Evolutionary conservation across 192 early-diverging fungal genomes (phyloP).

Genomic region (Backusella tuberculispora): DNA sequence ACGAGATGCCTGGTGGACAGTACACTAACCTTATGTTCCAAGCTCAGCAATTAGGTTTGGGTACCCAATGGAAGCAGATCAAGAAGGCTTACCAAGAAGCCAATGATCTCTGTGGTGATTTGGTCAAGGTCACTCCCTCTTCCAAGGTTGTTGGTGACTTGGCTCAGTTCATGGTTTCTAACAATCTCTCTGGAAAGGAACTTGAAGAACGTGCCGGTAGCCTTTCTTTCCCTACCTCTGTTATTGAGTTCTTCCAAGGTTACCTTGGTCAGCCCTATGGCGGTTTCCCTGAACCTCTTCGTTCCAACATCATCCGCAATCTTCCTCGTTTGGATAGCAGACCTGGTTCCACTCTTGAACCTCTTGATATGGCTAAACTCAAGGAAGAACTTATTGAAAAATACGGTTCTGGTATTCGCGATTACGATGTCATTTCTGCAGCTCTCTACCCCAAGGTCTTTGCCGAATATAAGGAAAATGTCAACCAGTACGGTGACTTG

Average conservation of each 20-base stretch:
- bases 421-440: constrained; percentile 85
- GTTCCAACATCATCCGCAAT: constrained; percentile 79
- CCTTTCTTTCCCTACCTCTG: constrained; percentile 92
- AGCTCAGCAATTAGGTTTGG: constrained; percentile 91
- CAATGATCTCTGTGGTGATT: constrained; percentile 91
- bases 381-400: constrained; percentile 79
- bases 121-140: constrained; percentile 97
- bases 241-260: constrained; percentile 98
- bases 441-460: constrained; percentile 96
- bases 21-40: constrained; percentile 99
- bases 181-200: constrained; percentile 75
- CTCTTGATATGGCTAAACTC: constrained; percentile 78
- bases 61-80: constrained; percentile 92
- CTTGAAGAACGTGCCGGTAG: constrained; percentile 75
- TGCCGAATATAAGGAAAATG: constrained; percentile 74
- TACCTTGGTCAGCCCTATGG: constrained; percentile 93
- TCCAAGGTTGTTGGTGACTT: constrained; percentile 98
- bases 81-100: constrained; percentile 90
- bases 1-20: constrained; percentile 98
- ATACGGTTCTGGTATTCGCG: constrained; percentile 81
- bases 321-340: constrained; percentile 79
- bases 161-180: constrained; percentile 97
- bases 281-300: constrained; percentile 92
- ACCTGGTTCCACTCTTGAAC: constrained; percentile 79
- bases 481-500: constrained; percentile 85